Conservation (phyloP, 2,329 filamentous ascomycete species). For the Microdochium paspali region DNA sequence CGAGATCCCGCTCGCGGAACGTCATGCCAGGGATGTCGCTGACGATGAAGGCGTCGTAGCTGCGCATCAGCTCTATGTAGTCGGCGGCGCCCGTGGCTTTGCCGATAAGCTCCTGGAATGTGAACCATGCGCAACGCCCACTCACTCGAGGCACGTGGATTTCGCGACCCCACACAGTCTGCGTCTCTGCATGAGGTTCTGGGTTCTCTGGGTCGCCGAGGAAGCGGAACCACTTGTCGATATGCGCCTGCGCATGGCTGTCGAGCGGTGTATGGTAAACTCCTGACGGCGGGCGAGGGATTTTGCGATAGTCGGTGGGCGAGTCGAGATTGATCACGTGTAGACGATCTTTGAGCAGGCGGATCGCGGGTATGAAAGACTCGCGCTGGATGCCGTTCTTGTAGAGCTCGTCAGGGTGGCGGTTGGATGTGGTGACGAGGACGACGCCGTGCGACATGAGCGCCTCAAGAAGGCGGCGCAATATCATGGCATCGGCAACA, state of each 20-base stretch:
- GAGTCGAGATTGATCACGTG: slow-evolving; percentile 93
- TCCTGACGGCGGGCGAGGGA: slow-evolving; percentile 82
- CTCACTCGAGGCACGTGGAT: slow-evolving; percentile 82
- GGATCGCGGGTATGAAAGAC: slow-evolving; percentile 91
- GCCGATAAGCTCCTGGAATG: slow-evolving; percentile 85
- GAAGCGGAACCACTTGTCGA: slow-evolving; percentile 92
- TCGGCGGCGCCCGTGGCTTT: slow-evolving; percentile 85
- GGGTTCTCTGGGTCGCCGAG: slow-evolving; percentile 76
- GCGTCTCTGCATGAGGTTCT: slow-evolving; percentile 64
- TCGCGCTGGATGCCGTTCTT: slow-evolving; percentile 96
- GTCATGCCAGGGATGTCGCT: slow-evolving; percentile 92
- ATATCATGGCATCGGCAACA: slow-evolving; percentile 96
- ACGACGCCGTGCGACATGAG: slow-evolving; percentile 97
- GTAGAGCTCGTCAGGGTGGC: slow-evolving; percentile 94
- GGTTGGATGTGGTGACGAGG: slow-evolving; percentile 89
- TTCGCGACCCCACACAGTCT: slow-evolving; percentile 86
- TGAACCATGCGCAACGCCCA: slow-evolving; percentile 82
- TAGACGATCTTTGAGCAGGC: slow-evolving; percentile 74
- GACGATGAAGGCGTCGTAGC: slow-evolving; percentile 87
- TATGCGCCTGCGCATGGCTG: slow-evolving; percentile 65
- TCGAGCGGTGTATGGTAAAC: slow-evolving; percentile 91
- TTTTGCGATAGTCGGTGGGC: slow-evolving; percentile 93
- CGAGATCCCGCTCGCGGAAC: slow-evolving; percentile 73
- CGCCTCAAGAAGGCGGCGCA: slow-evolving; percentile 75
- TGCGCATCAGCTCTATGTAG: slow-evolving; percentile 83